Conservation (phyloP, 208 protist genomes). For the Acanthamoeba royreba region DNA sequence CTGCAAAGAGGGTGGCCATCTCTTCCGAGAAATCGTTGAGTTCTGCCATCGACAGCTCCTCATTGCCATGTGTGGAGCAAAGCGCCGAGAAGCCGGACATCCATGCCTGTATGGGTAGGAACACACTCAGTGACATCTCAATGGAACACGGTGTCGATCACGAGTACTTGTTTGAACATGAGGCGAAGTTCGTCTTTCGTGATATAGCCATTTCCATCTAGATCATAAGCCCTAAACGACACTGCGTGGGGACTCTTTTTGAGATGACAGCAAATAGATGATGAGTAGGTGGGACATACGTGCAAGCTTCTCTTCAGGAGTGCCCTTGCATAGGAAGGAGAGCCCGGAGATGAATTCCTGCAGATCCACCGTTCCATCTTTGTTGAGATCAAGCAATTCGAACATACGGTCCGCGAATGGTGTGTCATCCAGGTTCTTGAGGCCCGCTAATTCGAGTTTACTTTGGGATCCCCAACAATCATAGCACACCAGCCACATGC, state of each 20-base stretch:
- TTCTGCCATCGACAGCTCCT: slow-evolving; percentile 60
- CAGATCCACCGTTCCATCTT: slow-evolving; percentile 58
- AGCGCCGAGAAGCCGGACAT: slow-evolving; percentile 67
- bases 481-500: no score
- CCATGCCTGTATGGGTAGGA: no score
- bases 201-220: slow-evolving; percentile 88
- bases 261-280: no score
- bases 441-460: slow-evolving; percentile 48
- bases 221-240: slow-evolving; percentile 90
- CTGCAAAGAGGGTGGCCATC: slow-evolving; percentile 67
- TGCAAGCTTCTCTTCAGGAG: slow-evolving; percentile 61
- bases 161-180: slow-evolving; percentile 55
- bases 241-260: no score
- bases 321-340: slow-evolving; percentile 62
- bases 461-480: background rate
- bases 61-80: slow-evolving; percentile 56
- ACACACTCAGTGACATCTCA: no score
- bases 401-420: slow-evolving; percentile 70
- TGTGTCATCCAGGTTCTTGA: slow-evolving; percentile 66
- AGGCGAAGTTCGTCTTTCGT: slow-evolving; percentile 83
- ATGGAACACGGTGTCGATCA: background rate
- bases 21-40: slow-evolving; percentile 68
- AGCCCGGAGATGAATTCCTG: slow-evolving; percentile 70
- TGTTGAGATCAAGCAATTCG: slow-evolving; percentile 62
- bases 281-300: no score